These are phyloP conservation scores for Verticillium longisporum DNA, from an alignment of 2,329 filamentous ascomycete genomes.

Conservation along the genomic window DNA sequence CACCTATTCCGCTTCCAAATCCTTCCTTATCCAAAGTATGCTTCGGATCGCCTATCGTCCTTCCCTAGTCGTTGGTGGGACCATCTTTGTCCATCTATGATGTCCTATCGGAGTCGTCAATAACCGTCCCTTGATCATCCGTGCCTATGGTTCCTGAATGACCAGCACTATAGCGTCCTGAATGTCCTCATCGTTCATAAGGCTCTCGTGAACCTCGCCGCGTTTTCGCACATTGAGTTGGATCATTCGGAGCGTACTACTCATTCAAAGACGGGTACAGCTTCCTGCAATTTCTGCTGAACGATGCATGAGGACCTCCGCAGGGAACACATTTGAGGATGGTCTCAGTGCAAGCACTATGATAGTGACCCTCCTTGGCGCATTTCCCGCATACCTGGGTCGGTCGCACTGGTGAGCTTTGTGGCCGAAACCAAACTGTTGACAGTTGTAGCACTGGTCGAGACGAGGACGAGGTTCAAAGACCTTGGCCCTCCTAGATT, in stretches of 20 bases:
- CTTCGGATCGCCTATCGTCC: conserved; percentile 13
- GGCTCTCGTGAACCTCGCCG: conserved; percentile 3
- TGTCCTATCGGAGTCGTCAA: not conserved
- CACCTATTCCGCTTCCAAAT: conserved; percentile 9
- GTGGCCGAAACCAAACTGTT: too few species aligned
- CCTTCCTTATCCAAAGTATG: conserved; percentile 11
- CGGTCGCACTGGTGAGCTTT: too few species aligned
- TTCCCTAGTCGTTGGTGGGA: conserved; percentile 5
- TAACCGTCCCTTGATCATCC: conserved; percentile 1
- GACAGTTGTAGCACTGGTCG: too few species aligned
- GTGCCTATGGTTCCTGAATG: conserved; percentile 5
- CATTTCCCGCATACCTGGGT: too few species aligned
- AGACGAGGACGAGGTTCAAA: too few species aligned
- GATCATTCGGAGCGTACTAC: conserved; percentile 1
- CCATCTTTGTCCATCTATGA: not conserved
- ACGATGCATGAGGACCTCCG: too few species aligned
- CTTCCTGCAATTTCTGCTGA: not conserved
- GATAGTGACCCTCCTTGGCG: too few species aligned
- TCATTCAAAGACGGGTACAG: not conserved
- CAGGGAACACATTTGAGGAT: too few species aligned
- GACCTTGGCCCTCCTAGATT: too few species aligned
- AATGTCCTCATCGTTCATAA: conserved; percentile 7
- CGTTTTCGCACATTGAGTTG: conserved; percentile 8
- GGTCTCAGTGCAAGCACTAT: too few species aligned
- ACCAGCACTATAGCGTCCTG: not conserved